These are phyloP conservation scores for Vaccinium darrowii DNA, from an alignment of 148 eudicot genomes.

Conservation along the genomic window DNA sequence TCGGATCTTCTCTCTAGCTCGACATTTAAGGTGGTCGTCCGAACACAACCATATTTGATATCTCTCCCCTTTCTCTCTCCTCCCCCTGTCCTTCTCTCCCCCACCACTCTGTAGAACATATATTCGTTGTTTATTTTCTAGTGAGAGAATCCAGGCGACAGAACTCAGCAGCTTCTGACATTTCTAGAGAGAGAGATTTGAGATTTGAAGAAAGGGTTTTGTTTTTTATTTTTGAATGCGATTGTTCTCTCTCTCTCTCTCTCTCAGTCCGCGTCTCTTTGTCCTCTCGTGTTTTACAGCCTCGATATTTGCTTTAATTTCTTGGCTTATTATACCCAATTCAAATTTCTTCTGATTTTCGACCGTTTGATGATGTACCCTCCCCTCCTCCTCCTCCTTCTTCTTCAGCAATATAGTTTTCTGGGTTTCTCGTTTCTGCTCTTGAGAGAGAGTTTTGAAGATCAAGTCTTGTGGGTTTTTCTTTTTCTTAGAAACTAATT, in stretches of 20 bases:
- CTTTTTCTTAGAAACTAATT: slow-evolving; percentile 13
- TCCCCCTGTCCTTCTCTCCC: not conserved
- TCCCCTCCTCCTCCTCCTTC: not conserved
- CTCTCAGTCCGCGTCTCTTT: not conserved
- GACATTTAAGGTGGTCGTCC: slow-evolving; percentile 9
- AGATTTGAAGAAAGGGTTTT: not conserved
- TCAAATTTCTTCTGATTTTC: slow-evolving; percentile 11
- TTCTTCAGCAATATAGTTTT: not conserved
- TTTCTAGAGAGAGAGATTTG: slow-evolving; percentile 12
- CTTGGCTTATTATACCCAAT: slow-evolving; percentile 8
- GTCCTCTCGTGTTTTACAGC: slow-evolving; percentile 21
- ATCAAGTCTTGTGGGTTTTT: not conserved
- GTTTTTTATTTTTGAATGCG: slow-evolving; percentile 32
- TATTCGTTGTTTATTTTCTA: not conserved
- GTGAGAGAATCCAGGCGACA: slow-evolving; percentile 14
- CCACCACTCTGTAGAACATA: not conserved
- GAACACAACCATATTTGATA: too few species aligned
- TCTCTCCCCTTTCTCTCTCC: not conserved
- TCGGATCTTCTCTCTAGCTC: slow-evolving; percentile 13
- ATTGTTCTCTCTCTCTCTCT: slow-evolving; percentile 1
- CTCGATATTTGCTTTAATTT: slow-evolving; percentile 13
- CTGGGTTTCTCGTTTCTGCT: slow-evolving; percentile 18
- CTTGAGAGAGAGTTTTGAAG: slow-evolving; percentile 10
- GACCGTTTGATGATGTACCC: slow-evolving; percentile 35
- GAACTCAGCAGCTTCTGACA: slow-evolving; percentile 10